Base-by-base conservation (phyloP, 208 protist genomes). In the Lotmaria passim region DNA sequence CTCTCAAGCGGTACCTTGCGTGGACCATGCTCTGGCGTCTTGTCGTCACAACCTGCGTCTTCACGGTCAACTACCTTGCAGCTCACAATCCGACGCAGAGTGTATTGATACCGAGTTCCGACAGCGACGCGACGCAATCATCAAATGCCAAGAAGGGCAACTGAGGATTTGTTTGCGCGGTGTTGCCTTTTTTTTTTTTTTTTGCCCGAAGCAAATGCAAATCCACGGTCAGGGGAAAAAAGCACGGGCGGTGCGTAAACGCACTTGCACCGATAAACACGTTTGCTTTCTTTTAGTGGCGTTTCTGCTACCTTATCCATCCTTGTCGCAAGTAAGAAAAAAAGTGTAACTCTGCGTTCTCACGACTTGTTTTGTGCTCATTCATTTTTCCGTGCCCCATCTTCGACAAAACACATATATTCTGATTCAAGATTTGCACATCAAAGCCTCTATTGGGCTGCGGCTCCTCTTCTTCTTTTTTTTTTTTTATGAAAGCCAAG, bases 21-120 rank as follows among this genome's bases (percentile, higher is more conserved):
- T 77, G 71, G 71, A 71, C 71, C 19, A 79, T 75, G 74, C 53
- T 82, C 33, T 85, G 80, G 80, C 67, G 73, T 12, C 64, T 82
- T 26, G 34, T 30, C 43, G 38, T 78, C 48, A 75, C 77, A 19
- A 61, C 67, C 0, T 34, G 56, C 24, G 69, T 82, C 7, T 82
- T 78, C 47, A 78, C 77, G 3, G 53, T 68, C 5, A 82, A 82
- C 56, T 82, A 82, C 39, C 41, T 82, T 3, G 77, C 77, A 11
- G 77, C 77, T 3, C 77, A 82, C 43, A 79, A 83, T 36, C 73
- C 78, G 1, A 80, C 72, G n/a, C 73, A 79, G 50, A 72, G 62
- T 14, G 67, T 83, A n/a, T 63, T 83, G 26, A 73, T 76, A 30
- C 69, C 69, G 0, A 59, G 52, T 28, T 24, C 12, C 0, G 76